phyloP scores from a whole-genome alignment of 192 early-diverging fungal species.

The Anaeromyces robustus region DNA sequence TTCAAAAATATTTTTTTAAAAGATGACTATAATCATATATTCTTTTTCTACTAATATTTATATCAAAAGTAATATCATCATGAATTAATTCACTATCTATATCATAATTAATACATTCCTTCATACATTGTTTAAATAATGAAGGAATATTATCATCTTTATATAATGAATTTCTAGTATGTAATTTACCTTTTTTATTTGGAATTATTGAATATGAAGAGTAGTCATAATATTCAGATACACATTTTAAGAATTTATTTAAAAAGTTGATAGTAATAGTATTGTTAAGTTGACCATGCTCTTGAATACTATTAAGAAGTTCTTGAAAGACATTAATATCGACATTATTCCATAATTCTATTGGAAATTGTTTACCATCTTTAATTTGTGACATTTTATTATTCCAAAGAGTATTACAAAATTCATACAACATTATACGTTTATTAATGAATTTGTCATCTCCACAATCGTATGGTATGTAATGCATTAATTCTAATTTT shows the following conservation, averaged over 20 bases:
- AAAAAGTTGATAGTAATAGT: neutral
- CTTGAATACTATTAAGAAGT: neutral
- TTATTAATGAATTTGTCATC: neutral
- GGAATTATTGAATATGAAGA: neutral
- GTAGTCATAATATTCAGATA: neutral
- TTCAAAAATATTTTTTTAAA: neutral
- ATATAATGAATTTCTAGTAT: neutral
- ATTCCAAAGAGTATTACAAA: neutral
- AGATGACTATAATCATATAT: neutral
- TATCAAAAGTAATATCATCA: neutral
- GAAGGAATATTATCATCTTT: neutral
- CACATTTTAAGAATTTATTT: neutral
- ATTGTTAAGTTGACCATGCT: neutral
- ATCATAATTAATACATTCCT: neutral
- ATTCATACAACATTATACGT: neutral
- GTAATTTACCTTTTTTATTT: neutral
- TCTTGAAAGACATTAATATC: neutral
- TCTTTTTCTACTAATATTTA: neutral
- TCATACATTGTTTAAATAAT: neutral
- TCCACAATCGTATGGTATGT: neutral
- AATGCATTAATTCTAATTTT: neutral
- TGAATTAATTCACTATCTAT: neutral
- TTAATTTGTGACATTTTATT: neutral
- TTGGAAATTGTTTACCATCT: neutral
- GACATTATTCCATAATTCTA: neutral